Conservation (phyloP, 257 asterid species). For the Coffea eugenioides region DNA sequence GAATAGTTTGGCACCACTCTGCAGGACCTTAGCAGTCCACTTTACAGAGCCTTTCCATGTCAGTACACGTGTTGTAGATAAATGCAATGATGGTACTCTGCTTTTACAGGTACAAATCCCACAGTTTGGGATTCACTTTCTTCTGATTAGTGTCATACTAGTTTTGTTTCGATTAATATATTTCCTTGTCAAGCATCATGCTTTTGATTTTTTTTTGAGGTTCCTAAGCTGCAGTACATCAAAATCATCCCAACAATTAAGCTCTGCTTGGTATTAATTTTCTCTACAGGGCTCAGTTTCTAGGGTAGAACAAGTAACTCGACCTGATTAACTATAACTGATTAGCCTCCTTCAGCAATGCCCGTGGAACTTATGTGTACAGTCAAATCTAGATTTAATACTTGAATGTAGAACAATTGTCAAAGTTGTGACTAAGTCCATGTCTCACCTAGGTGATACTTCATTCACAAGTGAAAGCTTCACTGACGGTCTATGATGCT, state of each 20-base stretch:
- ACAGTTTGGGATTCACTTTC: neutral
- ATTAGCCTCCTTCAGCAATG: neutral
- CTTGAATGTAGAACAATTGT: no score
- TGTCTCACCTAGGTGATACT: slow-evolving; percentile 55
- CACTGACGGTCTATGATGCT: slow-evolving; percentile 73
- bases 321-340: slow-evolving; percentile 1
- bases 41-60: slow-evolving; percentile 93
- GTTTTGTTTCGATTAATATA: neutral
- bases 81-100: slow-evolving; percentile 86
- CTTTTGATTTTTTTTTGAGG: neutral
- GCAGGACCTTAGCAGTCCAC: slow-evolving; percentile 96
- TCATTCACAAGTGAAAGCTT: slow-evolving; percentile 95
- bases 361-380: neutral
- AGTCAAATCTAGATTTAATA: neutral
- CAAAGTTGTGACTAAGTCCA: neutral
- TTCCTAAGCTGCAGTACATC: neutral
- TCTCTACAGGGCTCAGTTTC: neutral
- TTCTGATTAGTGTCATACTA: neutral
- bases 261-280: neutral
- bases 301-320: neutral
- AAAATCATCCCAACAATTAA: neutral
- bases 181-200: neutral
- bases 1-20: slow-evolving; percentile 24
- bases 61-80: slow-evolving; percentile 82
- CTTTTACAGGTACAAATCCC: slow-evolving; percentile 78